A percentile compares a stretch with the other conserved stretches of the same genome.
Evolutionary conservation across 2,329 filamentous ascomycete species (phyloP).

Genomic region (Apiospora rasikravindrae): DNA sequence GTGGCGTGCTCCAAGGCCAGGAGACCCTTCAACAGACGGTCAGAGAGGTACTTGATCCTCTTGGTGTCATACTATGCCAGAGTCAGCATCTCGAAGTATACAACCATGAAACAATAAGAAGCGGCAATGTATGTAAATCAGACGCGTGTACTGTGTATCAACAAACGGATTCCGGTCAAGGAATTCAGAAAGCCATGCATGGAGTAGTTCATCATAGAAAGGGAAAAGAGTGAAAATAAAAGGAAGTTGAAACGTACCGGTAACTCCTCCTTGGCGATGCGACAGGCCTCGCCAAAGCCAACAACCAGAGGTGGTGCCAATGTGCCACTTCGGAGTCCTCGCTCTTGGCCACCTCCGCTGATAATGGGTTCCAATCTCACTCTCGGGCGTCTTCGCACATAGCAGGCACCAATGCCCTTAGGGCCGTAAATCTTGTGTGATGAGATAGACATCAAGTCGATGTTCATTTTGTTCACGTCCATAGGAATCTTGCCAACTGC

Average conservation of each 20-base stretch:
- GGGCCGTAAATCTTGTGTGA: conserved; percentile 99
- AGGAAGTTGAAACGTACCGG: conserved; percentile 65
- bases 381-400: conserved; percentile 87
- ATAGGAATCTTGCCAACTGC: conserved; percentile 98
- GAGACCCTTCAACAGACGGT: conserved; percentile 81
- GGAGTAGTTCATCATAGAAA: conserved; percentile 80
- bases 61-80: conserved; percentile 83
- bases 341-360: conserved; percentile 93
- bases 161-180: conserved; percentile 63
- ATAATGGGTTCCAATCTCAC: conserved; percentile 96
- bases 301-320: conserved; percentile 87
- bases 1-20: conserved; percentile 89
- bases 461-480: conserved; percentile 96
- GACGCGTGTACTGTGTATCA: conserved; percentile 72
- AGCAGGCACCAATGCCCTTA: conserved; percentile 96
- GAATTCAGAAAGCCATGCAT: conserved; percentile 92
- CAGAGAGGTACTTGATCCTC: conserved; percentile 81
- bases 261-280: conserved; percentile 89
- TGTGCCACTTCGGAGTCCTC: conserved; percentile 92
- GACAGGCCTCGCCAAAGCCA: conserved; percentile 94
- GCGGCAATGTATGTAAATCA: conserved; percentile 47
- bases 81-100: conserved; percentile 26
- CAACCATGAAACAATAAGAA: not conserved
- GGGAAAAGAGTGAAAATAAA: conserved; percentile 27
- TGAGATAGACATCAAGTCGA: conserved; percentile 98